Evolutionary conservation across 495 filamentous ascomycete genomes (phyloP).

Genomic region (Geopyxis carbonaria): DNA sequence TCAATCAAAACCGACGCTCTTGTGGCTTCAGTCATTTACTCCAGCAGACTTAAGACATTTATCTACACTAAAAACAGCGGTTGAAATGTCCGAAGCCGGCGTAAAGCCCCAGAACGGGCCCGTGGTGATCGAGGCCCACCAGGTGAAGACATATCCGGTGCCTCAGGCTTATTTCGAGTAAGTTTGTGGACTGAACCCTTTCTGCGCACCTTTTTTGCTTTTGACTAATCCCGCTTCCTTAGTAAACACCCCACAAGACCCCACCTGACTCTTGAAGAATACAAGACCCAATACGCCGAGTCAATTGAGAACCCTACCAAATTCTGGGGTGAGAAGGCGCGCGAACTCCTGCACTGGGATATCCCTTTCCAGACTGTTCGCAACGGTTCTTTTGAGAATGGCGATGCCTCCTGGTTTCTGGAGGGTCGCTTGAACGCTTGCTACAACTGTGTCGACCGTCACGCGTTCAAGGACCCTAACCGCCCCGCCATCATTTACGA

Average conservation of each 20-base stretch:
- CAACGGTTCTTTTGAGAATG: slow-evolving; percentile 55
- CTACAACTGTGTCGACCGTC: slow-evolving; percentile 94
- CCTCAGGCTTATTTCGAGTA: slow-evolving; percentile 16
- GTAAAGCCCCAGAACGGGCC: slow-evolving; percentile 38
- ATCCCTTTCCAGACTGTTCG: slow-evolving; percentile 83
- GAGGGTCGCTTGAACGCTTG: slow-evolving; percentile 88
- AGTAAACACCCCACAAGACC: slow-evolving; percentile 55
- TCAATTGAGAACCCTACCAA: slow-evolving; percentile 79
- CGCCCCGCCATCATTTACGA: slow-evolving; percentile 96
- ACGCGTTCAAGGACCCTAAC: slow-evolving; percentile 82
- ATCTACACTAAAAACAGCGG: too few species aligned
- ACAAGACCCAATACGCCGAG: slow-evolving; percentile 85
- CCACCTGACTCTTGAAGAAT: slow-evolving; percentile 64
- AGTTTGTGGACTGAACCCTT: slow-evolving; percentile 2
- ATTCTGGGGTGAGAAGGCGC: slow-evolving; percentile 77
- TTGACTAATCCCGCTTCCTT: slow-evolving; percentile 25
- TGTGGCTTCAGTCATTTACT: too few species aligned
- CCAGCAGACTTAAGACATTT: too few species aligned
- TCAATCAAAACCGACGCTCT: too few species aligned
- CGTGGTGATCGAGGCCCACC: slow-evolving; percentile 70
- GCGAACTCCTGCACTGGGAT: slow-evolving; percentile 81
- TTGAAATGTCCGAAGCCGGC: slow-evolving; percentile 52
- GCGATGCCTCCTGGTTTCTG: slow-evolving; percentile 87
- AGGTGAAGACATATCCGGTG: slow-evolving; percentile 64
- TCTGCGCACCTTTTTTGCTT: background rate